These are phyloP conservation scores for Neoboletus brunneissimus DNA, from an alignment of 768 basidiomycete species.

Conservation along the genomic window DNA sequence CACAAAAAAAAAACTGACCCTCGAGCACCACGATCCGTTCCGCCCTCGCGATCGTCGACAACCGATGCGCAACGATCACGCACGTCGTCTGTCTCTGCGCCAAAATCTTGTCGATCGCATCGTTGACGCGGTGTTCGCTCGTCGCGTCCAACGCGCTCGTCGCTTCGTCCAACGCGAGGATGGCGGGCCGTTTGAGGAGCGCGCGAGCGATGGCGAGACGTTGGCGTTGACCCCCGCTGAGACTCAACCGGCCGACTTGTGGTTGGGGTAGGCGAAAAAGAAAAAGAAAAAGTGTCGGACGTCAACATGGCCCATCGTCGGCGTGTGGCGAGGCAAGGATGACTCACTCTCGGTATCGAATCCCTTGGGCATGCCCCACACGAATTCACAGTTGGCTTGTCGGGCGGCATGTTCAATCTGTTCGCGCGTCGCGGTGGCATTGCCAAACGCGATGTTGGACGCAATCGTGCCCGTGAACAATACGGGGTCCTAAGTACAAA, in stretches of 20 bases:
- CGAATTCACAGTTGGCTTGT: constrained; percentile 93
- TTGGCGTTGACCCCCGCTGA: constrained; percentile 72
- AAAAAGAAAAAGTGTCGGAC: background rate
- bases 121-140: constrained; percentile 80
- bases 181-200: constrained; percentile 81
- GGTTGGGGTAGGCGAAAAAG: too few species aligned
- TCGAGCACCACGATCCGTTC: constrained; percentile 90
- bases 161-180: constrained; percentile 88
- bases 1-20: constrained; percentile 39
- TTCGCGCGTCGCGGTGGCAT: constrained; percentile 67
- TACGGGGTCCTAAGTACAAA: constrained; percentile 57
- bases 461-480: constrained; percentile 92
- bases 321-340: background rate
- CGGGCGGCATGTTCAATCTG: constrained; percentile 87
- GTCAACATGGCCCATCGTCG: background rate
- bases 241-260: constrained; percentile 28
- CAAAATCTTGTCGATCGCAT: constrained; percentile 87
- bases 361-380: constrained; percentile 91
- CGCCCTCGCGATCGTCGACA: constrained; percentile 88
- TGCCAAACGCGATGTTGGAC: constrained; percentile 91
- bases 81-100: constrained; percentile 79
- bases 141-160: constrained; percentile 87
- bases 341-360: constrained; percentile 87
- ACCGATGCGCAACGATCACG: constrained; percentile 82
- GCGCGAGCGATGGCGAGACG: constrained; percentile 84